phyloP scores from a whole-genome alignment of 164 flowering plant genomes.

The Annona squamosa region DNA sequence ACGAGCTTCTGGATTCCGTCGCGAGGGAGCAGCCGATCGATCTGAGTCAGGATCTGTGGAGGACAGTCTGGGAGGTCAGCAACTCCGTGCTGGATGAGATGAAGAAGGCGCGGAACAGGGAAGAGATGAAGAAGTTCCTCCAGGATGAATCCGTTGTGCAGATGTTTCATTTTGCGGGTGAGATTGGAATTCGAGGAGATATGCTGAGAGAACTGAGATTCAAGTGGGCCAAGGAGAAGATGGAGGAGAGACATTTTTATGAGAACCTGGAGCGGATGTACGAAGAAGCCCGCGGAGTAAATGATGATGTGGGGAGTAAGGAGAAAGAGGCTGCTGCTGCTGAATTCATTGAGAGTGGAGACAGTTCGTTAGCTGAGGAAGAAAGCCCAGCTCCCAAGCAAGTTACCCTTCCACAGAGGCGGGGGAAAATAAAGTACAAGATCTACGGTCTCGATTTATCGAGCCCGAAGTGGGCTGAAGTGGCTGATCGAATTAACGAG shows the following conservation, averaged over 20 bases:
- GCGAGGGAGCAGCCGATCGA: conserved; percentile 30
- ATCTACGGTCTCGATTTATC: conserved; percentile 92
- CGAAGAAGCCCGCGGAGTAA: conserved; percentile 23
- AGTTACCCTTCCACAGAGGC: conserved; percentile 56
- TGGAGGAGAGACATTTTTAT: conserved; percentile 78
- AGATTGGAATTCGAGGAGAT: conserved; percentile 83
- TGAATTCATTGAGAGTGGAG: conserved; percentile 1
- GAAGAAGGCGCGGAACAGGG: conserved; percentile 72
- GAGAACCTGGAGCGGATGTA: conserved; percentile 34
- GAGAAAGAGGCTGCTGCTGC: neutral
- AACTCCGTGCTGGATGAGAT: conserved; percentile 60
- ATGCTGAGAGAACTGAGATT: conserved; percentile 82
- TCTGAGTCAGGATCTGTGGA: conserved; percentile 87
- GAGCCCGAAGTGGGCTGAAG: conserved; percentile 68
- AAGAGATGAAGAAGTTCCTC: conserved; percentile 66
- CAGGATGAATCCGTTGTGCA: conserved; percentile 65
- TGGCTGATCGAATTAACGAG: conserved; percentile 63
- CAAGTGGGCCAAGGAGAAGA: conserved; percentile 84
- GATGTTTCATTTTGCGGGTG: conserved; percentile 78
- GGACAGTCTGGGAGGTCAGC: conserved; percentile 73
- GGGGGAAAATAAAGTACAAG: conserved; percentile 74
- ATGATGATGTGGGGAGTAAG: conserved; percentile 10
- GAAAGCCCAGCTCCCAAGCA: conserved; percentile 20
- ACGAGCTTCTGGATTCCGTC: conserved; percentile 27
- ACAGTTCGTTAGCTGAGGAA: conserved; percentile 14